Base-by-base conservation (phyloP, 352 stramenopile genomes). In the Pythium rishiriense region DNA sequence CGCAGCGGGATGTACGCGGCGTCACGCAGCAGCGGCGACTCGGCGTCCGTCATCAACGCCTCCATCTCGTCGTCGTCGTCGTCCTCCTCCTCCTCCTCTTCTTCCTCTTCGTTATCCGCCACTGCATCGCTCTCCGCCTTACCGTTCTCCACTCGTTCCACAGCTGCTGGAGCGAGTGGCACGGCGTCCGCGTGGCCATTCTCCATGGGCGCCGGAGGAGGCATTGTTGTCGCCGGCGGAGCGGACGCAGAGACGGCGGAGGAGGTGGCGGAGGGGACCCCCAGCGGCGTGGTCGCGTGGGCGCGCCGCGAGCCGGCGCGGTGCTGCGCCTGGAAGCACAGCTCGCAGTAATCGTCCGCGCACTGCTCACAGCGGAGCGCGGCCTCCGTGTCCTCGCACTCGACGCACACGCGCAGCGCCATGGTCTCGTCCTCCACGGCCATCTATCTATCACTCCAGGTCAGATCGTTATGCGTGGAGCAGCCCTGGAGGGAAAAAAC, bases 1-100 rank as follows among this genome's bases (percentile, higher is more conserved):
- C 96, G 91, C 60, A 99, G 69, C 15, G 96, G 96, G 59, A 98
- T 98, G n/a, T 46, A 71, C 49, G 52, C 57, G 41, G 49, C 64
- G 24, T 45, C 43, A 15, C 35, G 64, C 50, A 50, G 29, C 56
- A 64, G 46, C 46, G 45, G 57, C n/a, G 45, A 70, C 69, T 74
- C 67, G 28, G 12, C n/a, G 26, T 26, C 37, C 6, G 19, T 25
- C 25, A 41, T 14, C 33, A 12, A 14, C 21, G 8, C 33, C 14
- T n/a, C 49, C 14, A 17, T 31, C 22, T 60, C 65, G 26, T 37
- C 57, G 42, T 54, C 55, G 19, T 58, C 41, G 17, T 66, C 51
- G 14, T 39, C 33, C 33, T 39, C 33, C 4, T 39, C 33, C 4
- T 39, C 17, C 12, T 47, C 41, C 41, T 47, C 41, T 2, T 8